phyloP scores from a whole-genome alignment of 1,284 basidiomycete species.

The Ganoderma resinaceum region DNA sequence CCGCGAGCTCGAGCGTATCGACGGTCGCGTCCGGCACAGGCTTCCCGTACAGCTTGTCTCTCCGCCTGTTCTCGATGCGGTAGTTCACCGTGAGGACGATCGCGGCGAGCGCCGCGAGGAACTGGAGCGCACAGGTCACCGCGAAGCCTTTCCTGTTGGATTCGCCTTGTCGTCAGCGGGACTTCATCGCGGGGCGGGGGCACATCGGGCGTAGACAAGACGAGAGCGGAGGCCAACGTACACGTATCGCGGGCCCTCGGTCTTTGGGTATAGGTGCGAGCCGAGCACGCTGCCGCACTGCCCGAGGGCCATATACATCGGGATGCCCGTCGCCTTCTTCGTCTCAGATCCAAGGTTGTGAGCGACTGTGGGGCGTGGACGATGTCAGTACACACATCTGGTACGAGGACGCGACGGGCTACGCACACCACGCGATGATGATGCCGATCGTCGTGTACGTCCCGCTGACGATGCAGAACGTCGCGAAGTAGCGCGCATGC shows the following conservation, averaged over 20 bases:
- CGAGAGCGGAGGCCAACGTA: conserved; percentile 39
- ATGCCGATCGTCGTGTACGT: conserved; percentile 74
- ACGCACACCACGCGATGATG: conserved; percentile 77
- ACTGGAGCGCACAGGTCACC: conserved; percentile 63
- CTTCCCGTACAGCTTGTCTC: conserved; percentile 63
- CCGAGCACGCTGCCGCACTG: conserved; percentile 79
- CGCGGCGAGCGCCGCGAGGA: conserved; percentile 62
- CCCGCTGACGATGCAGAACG: conserved; percentile 73
- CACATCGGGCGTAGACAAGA: not conserved
- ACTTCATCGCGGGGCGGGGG: not conserved
- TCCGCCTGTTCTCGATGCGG: conserved; percentile 62
- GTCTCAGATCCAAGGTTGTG: conserved; percentile 83
- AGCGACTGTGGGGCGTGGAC: conserved; percentile 51
- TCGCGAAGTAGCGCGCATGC: conserved; percentile 69
- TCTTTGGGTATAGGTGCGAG: conserved; percentile 71
- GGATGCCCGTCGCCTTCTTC: conserved; percentile 77
- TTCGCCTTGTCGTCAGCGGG: not conserved
- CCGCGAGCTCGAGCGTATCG: conserved; percentile 71
- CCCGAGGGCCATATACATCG: conserved; percentile 79
- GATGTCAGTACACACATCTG: not conserved
- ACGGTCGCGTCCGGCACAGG: conserved; percentile 57
- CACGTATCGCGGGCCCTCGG: conserved; percentile 71
- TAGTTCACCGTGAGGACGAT: conserved; percentile 68
- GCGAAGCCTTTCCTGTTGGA: conserved; percentile 63
- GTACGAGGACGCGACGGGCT: not conserved